Percentiles rank a stretch among this genome's conserved stretches.
Conservation (phyloP, 1,284 basidiomycete genomes). For the Tylopilus orsonianus region DNA sequence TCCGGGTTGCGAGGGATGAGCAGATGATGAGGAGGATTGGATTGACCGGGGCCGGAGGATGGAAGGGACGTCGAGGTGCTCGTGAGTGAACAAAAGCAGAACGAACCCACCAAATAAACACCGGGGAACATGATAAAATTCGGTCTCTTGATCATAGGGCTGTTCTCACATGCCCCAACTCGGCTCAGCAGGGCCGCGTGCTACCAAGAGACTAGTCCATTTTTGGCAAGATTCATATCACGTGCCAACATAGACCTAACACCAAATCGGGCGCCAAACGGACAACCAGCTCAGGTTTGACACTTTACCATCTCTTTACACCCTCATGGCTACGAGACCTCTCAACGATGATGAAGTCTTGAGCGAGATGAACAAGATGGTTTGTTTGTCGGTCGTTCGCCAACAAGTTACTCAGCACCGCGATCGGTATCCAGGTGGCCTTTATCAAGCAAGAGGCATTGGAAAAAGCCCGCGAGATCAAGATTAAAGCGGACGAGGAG, state of each 20-base stretch:
- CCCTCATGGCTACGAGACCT: conserved; percentile 60
- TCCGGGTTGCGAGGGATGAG: background rate
- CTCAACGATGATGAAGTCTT: conserved; percentile 96
- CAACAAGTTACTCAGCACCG: conserved; percentile 7
- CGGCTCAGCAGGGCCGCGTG: background rate
- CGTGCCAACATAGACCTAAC: too few species aligned
- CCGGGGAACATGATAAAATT: background rate
- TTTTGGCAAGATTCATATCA: background rate
- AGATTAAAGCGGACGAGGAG: conserved; percentile 95
- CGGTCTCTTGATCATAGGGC: too few species aligned
- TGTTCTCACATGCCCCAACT: too few species aligned
- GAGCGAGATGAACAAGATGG: conserved; percentile 99
- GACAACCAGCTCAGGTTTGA: too few species aligned
- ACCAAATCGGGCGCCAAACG: too few species aligned
- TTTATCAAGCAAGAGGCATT: conserved; percentile 97
- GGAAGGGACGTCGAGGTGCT: conserved; percentile 1
- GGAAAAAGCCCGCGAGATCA: conserved; percentile 96
- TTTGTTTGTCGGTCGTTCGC: conserved; percentile 36
- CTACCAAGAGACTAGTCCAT: background rate
- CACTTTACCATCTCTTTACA: too few species aligned
- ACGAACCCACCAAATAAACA: conserved; percentile 14
- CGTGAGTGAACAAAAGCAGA: background rate
- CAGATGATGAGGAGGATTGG: conserved; percentile 1
- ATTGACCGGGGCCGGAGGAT: background rate
- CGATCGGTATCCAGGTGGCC: conserved; percentile 61